Evolutionary conservation across 2,329 filamentous ascomycete genomes (phyloP).

Genomic region (Botrytis pseudocinerea): DNA sequence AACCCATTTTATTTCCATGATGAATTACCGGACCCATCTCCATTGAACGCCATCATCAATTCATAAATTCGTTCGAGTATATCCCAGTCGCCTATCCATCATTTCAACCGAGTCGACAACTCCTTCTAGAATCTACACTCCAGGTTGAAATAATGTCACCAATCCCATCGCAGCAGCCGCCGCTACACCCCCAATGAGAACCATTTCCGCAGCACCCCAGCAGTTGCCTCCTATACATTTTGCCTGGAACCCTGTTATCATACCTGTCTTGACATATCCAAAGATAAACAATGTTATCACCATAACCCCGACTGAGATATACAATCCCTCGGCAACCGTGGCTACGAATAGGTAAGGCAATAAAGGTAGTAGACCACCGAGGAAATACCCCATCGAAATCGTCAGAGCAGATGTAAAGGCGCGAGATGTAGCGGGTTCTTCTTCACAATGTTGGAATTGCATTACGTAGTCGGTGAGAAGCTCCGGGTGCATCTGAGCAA

Average conservation of each 20-base stretch:
- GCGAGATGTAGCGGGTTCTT: constrained; percentile 38
- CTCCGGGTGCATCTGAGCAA: constrained; percentile 34
- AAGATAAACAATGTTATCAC: constrained; percentile 61
- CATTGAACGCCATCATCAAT: neutral
- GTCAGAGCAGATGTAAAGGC: constrained; percentile 51
- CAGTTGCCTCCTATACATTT: constrained; percentile 36
- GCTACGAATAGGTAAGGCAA: constrained; percentile 55
- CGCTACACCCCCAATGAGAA: constrained; percentile 44
- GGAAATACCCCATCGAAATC: constrained; percentile 56
- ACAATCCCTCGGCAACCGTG: constrained; percentile 50
- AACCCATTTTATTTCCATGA: constrained; percentile 14
- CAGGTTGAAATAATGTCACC: constrained; percentile 39
- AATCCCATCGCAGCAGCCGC: constrained; percentile 45
- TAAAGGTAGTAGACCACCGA: constrained; percentile 57
- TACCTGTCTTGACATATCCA: constrained; percentile 63
- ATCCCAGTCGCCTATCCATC: constrained; percentile 19
- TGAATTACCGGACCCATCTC: neutral
- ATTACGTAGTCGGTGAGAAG: constrained; percentile 45
- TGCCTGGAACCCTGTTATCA: constrained; percentile 47
- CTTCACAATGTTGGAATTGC: constrained; percentile 41
- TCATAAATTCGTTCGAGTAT: constrained; percentile 7
- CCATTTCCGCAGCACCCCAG: constrained; percentile 45
- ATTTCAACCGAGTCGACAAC: neutral
- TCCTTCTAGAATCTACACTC: constrained; percentile 25
- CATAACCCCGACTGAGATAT: constrained; percentile 61